Percentiles rank a stretch among this genome's conserved stretches.
Conservation (phyloP, 139 green algal species). For the Micractinium sp. region DNA sequence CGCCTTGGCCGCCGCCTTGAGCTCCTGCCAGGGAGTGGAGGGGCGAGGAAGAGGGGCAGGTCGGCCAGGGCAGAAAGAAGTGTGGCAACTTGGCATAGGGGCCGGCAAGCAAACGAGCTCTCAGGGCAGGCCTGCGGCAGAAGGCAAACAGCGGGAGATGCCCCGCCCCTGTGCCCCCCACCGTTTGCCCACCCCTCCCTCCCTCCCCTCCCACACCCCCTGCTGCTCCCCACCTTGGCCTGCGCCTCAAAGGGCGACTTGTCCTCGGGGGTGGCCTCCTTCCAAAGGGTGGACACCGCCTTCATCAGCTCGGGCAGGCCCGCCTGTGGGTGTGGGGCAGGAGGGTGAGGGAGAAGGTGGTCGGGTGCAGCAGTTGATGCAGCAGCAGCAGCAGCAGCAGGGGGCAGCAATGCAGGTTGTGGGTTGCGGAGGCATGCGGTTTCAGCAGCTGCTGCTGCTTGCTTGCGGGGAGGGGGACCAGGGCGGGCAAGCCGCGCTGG, state of each 20-base stretch:
- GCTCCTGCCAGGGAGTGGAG: background rate
- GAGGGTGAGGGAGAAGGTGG: background rate
- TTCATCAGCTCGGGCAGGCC: background rate
- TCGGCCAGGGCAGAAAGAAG: background rate
- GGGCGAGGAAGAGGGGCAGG: background rate
- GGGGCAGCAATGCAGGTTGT: background rate
- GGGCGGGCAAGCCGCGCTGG: too few species aligned
- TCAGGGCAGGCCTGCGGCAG: background rate
- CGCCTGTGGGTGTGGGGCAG: background rate
- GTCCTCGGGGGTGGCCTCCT: background rate
- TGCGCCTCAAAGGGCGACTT: background rate
- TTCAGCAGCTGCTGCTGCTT: too few species aligned
- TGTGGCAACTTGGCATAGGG: background rate
- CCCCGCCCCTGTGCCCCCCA: too few species aligned
- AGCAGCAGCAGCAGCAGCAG: too few species aligned
- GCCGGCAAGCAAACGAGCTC: background rate
- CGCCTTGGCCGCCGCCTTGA: background rate
- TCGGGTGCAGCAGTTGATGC: background rate
- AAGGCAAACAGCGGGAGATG: too few species aligned
- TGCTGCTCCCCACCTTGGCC: background rate
- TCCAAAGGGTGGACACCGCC: background rate
- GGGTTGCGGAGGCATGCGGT: too few species aligned
- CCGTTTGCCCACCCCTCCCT: too few species aligned
- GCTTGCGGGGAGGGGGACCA: too few species aligned
- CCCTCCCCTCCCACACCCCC: too few species aligned